phyloP scores from a whole-genome alignment of 345 rosid genomes.

The Streptanthus diversifolius region DNA sequence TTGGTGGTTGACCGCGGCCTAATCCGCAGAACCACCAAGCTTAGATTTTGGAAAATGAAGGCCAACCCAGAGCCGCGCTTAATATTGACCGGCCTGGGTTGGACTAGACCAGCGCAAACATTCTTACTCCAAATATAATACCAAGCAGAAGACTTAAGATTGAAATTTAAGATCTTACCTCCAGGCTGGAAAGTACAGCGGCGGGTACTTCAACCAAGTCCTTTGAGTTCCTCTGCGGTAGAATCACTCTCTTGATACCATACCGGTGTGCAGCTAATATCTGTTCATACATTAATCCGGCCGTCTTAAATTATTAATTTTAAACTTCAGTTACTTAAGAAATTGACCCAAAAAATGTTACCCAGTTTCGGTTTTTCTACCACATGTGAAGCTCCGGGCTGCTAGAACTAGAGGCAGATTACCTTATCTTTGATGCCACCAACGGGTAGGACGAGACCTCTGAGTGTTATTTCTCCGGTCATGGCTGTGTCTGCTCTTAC shows the following conservation, averaged over 20 bases:
- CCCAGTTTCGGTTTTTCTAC: neutral
- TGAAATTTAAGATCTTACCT: constrained; percentile 51
- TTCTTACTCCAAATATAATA: neutral
- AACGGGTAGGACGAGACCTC: constrained; percentile 96
- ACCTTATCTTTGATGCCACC: constrained; percentile 99
- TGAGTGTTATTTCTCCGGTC: constrained; percentile 98
- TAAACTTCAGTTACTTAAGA: neutral
- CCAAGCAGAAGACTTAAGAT: neutral
- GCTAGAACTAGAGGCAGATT: constrained; percentile 13
- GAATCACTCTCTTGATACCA: constrained; percentile 91
- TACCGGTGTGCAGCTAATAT: constrained; percentile 90
- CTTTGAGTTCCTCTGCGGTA: constrained; percentile 91
- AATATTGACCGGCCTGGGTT: neutral
- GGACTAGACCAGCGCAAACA: neutral
- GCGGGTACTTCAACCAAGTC: constrained; percentile 95
- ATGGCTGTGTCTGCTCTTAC: constrained; percentile 97
- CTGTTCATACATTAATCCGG: constrained; percentile 41
- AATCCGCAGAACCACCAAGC: neutral
- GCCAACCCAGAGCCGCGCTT: neutral
- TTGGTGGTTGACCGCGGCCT: neutral
- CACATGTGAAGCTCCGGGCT: neutral
- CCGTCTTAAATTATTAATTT: neutral
- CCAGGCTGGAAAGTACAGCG: constrained; percentile 70
- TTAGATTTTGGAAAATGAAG: neutral
- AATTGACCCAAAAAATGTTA: neutral